phyloP scores from a whole-genome alignment of 495 filamentous ascomycete genomes.

The Annulohypoxylon maeteangense region DNA sequence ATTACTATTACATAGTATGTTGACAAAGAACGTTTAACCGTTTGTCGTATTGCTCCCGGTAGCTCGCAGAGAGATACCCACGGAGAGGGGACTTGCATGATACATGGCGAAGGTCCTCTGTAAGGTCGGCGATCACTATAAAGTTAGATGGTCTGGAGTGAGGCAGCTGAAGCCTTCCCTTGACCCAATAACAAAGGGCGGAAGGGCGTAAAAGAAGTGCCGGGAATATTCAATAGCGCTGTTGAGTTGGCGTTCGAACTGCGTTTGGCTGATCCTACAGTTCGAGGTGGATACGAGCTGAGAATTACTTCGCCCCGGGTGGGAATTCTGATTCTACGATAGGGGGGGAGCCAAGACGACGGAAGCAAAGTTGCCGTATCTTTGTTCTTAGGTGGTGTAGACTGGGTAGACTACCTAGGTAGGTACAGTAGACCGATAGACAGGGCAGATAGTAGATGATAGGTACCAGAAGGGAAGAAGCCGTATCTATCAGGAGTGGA shows the following conservation, averaged over 20 bases:
- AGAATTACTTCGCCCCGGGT: not conserved
- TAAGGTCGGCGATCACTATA: constrained; percentile 41
- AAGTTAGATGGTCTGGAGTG: constrained; percentile 8
- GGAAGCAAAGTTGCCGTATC: not conserved
- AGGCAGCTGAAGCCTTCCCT: constrained; percentile 22
- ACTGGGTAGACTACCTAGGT: not conserved
- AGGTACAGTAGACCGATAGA: not conserved
- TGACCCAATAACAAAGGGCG: constrained; percentile 16
- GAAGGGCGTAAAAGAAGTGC: constrained; percentile 13
- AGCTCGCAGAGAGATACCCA: constrained; percentile 7
- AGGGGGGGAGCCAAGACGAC: not conserved
- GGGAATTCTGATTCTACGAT: not conserved
- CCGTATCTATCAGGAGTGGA: constrained; percentile 1
- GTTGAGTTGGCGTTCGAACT: constrained; percentile 17
- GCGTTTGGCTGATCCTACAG: constrained; percentile 22
- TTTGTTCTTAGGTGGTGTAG: not conserved
- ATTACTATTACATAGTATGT: not conserved
- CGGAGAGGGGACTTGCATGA: not conserved
- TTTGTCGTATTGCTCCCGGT: constrained; percentile 15
- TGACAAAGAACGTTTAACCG: constrained; percentile 11
- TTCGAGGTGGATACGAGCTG: constrained; percentile 32
- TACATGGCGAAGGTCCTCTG: constrained; percentile 22
- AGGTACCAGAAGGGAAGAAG: too few relatives aligned
- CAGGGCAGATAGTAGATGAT: not conserved
- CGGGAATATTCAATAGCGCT: constrained; percentile 37